phyloP scores from a whole-genome alignment of 352 stramenopile species.

The Globisporangium paddicum region DNA sequence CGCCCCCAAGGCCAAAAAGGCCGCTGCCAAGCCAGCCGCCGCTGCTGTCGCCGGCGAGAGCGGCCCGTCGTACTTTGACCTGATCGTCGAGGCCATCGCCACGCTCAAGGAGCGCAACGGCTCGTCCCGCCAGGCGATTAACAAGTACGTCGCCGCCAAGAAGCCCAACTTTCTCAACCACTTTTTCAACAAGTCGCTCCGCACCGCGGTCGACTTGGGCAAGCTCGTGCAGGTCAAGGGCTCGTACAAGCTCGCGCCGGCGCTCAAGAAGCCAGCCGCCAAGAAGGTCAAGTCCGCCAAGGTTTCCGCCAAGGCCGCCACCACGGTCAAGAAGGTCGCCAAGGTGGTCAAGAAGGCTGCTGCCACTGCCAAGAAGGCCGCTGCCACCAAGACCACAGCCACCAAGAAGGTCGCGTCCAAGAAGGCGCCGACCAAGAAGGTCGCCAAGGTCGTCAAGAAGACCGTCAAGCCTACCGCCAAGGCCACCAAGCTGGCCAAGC shows the following conservation, averaged over 20 bases:
- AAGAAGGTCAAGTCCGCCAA: slow-evolving; percentile 61
- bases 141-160: slow-evolving; percentile 86
- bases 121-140: slow-evolving; percentile 89
- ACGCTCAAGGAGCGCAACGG: slow-evolving; percentile 92
- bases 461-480: slow-evolving; percentile 17
- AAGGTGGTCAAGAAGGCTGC: slow-evolving; percentile 51
- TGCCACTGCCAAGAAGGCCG: slow-evolving; percentile 29
- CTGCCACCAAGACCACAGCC: slow-evolving; percentile 20
- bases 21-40: slow-evolving; percentile 21
- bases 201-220: slow-evolving; percentile 80
- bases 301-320: slow-evolving; percentile 43
- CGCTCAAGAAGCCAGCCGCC: slow-evolving; percentile 58
- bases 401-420: slow-evolving; percentile 69
- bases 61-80: slow-evolving; percentile 82
- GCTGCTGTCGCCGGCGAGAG: slow-evolving; percentile 18
- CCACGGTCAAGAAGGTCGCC: slow-evolving; percentile 43
- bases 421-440: slow-evolving; percentile 66
- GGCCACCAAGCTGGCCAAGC: slow-evolving; percentile 32
- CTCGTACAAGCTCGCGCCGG: slow-evolving; percentile 73
- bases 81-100: slow-evolving; percentile 88
- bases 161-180: slow-evolving; percentile 80
- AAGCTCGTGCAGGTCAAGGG: slow-evolving; percentile 88
- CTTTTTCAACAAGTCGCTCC: slow-evolving; percentile 88
- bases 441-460: slow-evolving; percentile 28
- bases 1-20: slow-evolving; percentile 28